Percentiles rank a stretch among this genome's conserved stretches.
Conservation (phyloP, 306 rosid genomes). For the Quercus berberidifolia region DNA sequence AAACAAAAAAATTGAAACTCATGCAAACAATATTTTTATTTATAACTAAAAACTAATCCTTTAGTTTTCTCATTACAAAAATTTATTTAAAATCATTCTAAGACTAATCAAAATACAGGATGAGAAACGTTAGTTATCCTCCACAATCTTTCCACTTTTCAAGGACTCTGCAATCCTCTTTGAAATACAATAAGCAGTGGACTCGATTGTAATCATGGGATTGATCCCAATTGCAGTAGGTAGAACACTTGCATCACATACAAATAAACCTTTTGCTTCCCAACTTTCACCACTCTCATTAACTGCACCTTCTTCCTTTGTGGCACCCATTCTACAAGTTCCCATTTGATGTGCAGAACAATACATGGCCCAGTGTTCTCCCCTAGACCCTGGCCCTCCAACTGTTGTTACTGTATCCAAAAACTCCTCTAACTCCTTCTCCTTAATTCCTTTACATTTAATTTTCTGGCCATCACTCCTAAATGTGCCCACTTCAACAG, state of each 20-base stretch:
- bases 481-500: conserved; percentile 85
- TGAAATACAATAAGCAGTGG: conserved; percentile 84
- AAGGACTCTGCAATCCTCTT: conserved; percentile 63
- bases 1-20: no score
- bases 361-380: conserved; percentile 58
- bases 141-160: conserved; percentile 1
- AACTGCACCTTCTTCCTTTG: conserved; percentile 64
- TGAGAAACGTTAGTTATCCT: background rate
- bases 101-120: background rate
- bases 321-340: conserved; percentile 72
- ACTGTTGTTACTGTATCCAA: conserved; percentile 46
- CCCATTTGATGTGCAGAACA: conserved; percentile 80
- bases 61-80: background rate
- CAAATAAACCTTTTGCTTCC: conserved; percentile 86
- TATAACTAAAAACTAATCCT: background rate
- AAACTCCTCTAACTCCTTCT: conserved; percentile 70
- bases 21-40: no score
- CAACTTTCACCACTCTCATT: conserved; percentile 83
- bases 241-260: conserved; percentile 85
- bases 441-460: conserved; percentile 50
- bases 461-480: conserved; percentile 89
- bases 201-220: conserved; percentile 90
- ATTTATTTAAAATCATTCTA: background rate
- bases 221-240: conserved; percentile 87
- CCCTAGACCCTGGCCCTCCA: conserved; percentile 62